Conservation (phyloP, 768 basidiomycete species). For the Tulasnella sp. region DNA sequence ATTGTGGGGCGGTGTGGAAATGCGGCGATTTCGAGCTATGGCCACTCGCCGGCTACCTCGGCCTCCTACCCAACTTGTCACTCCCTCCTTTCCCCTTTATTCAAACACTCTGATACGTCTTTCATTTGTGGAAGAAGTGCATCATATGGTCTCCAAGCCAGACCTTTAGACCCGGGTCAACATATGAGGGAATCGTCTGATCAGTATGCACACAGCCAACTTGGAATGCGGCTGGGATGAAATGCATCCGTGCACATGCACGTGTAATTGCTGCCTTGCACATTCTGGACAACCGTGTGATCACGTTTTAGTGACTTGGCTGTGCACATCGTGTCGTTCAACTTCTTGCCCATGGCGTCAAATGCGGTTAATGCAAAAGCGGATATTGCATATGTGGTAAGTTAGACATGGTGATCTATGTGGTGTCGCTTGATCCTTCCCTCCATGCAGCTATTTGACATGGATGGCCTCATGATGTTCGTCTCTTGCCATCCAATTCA, state of each 20-base stretch:
- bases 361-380: not conserved
- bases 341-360: not conserved
- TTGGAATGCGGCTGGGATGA: not conserved
- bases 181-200: too few relatives aligned
- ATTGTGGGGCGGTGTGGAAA: too few relatives aligned
- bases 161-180: too few relatives aligned
- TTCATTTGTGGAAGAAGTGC: too few relatives aligned
- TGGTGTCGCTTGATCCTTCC: not conserved
- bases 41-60: too few relatives aligned
- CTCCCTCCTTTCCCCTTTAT: too few relatives aligned
- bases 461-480: slow-evolving; percentile 43
- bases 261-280: not conserved
- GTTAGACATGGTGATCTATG: not conserved
- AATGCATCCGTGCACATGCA: not conserved
- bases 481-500: not conserved
- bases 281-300: not conserved
- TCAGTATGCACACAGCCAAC: not conserved
- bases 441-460: slow-evolving; percentile 41
- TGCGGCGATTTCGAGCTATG: too few relatives aligned
- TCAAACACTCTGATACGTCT: too few relatives aligned
- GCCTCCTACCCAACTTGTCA: too few relatives aligned
- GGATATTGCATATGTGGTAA: slow-evolving; percentile 8
- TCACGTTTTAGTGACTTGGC: not conserved
- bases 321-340: not conserved
- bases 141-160: too few relatives aligned